Evolutionary conservation across 2,329 filamentous ascomycete species (phyloP), one percentile per base, ranked within the genome.

Genomic region (Colletotrichum caudatum): DNA sequence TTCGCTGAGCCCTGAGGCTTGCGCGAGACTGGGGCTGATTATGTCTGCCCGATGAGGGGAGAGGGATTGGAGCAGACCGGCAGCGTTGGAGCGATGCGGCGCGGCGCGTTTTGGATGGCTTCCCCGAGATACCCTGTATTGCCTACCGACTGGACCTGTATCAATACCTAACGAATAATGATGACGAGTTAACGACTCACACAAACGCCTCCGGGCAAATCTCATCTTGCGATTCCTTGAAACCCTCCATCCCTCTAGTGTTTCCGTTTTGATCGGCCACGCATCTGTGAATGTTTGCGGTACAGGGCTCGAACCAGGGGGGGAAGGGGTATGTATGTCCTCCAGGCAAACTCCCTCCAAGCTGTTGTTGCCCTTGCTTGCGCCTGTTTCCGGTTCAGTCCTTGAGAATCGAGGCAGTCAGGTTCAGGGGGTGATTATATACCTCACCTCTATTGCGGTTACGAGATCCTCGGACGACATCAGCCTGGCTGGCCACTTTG

Each of bases 71-170:
- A 29, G 26, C 3, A 41, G 14, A 53, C 11, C 18, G n/a, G n/a
- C 35, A 41, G 46, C 29, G 1, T 20, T 18, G 61, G 41, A 20
- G 16, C 7, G 58, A 26, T 29, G 37, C 37, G 46, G 41, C 18
- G 20, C 46, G 33, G 39, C 18, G 29, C 44, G 23, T 54, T 58
- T 18, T 48, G 39, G 44, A 37, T 54, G 46, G 41, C 63, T 64
- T 46, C 35, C 46, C 46, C 41, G 29, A 60, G 65, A 72, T 72
- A 72, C 69, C 69, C 66, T 72, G 69, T 72, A 64, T 44, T 66
- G 57, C 67, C 51, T 68, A 69, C 44, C 37, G 37, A 44, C 50
- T 37, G 35, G n/a, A 20, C 33, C 64, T 70, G 64, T 72, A 69
- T 16, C 23, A 72, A 60, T 23, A 60, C 59, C 18, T 58, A 33